A percentile compares a stretch with the other conserved stretches of the same genome.
Conservation (phyloP, 768 basidiomycete genomes). For the Pleurotus platypus region DNA sequence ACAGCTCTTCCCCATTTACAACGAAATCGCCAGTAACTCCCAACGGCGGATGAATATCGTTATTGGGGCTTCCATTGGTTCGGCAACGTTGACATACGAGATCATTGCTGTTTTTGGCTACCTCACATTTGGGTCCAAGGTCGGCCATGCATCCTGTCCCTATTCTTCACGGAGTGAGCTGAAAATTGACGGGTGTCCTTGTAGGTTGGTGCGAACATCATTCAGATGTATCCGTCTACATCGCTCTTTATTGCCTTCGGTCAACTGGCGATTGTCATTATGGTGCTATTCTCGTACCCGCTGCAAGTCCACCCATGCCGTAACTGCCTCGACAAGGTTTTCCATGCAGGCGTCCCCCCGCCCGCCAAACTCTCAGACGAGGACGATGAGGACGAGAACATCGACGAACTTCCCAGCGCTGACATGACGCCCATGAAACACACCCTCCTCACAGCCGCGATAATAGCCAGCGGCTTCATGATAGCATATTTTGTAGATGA, state of each 20-base stretch:
- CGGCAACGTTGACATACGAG: constrained; percentile 82
- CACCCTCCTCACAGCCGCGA: constrained; percentile 60
- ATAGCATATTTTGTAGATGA: constrained; percentile 79
- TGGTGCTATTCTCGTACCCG: constrained; percentile 92
- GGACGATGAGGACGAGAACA: constrained; percentile 39
- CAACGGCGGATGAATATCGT: constrained; percentile 86
- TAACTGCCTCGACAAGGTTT: constrained; percentile 89
- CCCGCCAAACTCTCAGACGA: constrained; percentile 35
- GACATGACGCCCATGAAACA: constrained; percentile 74
- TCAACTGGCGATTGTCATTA: constrained; percentile 85
- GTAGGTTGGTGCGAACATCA: constrained; percentile 87
- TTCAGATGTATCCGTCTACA: constrained; percentile 90
- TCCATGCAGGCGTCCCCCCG: constrained; percentile 37
- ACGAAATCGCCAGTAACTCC: constrained; percentile 80
- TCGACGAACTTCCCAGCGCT: constrained; percentile 49
- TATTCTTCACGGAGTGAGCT: not conserved
- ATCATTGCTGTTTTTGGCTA: constrained; percentile 88
- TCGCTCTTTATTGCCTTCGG: constrained; percentile 92
- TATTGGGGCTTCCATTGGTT: constrained; percentile 83
- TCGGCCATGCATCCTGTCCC: constrained; percentile 23
- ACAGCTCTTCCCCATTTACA: constrained; percentile 91
- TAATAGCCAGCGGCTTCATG: constrained; percentile 62
- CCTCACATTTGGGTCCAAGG: constrained; percentile 88
- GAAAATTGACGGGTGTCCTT: constrained; percentile 4
- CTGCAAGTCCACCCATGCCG: constrained; percentile 93